Evolutionary conservation across 768 basidiomycete genomes (phyloP), one percentile per base, ranked within the genome.

Genomic region (Kwoniella mangroviensis): DNA sequence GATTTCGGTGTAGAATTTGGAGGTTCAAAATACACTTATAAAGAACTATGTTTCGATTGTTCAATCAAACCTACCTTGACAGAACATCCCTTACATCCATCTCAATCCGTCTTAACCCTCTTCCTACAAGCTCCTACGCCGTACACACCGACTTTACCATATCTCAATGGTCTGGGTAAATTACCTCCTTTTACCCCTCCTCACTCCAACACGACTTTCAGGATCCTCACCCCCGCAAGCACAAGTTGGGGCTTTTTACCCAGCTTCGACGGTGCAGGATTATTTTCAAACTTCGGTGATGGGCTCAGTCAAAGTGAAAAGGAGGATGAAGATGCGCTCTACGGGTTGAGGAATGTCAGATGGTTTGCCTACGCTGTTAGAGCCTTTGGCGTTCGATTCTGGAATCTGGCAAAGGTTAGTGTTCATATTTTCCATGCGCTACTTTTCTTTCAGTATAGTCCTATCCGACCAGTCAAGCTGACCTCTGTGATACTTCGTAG

Each of bases 351-450:
- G 81, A 90, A 89, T 67, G 88, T 90, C 51, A 91, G 89, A 69
- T 98, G 94, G 94, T 87, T 96, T 55, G 90, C 92, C 0, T 96
- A 97, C 74, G 95, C 96, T 1, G 87, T 87, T 9, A 86, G 89
- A 34, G 88, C 91, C 0, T 84, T 93, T 34, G 87, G 92, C 34
- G 79, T 90, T 63, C 88, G 94, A 13, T 94, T 96, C 86, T 95
- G 90, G 89, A 88, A 90, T 62, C 86, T 95, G 41, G 89, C 92
- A 57, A 92, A 91, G 89, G 89, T 89, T 52, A 75, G 84, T 7
- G 34, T 34, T 0, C 34, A 34, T 84, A 72, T 49, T 10, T 64
- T 77, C 67, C 42, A 34, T 9, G 53, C 10, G 52, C 21, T 13
- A 5, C 61, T 3, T 28, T 43, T 26, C 12, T 28, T 41, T 0